Percentiles rank a stretch among this genome's conserved stretches.
Conservation (phyloP, 495 filamentous ascomycete species). For the Talaromyces trachyspermus region DNA sequence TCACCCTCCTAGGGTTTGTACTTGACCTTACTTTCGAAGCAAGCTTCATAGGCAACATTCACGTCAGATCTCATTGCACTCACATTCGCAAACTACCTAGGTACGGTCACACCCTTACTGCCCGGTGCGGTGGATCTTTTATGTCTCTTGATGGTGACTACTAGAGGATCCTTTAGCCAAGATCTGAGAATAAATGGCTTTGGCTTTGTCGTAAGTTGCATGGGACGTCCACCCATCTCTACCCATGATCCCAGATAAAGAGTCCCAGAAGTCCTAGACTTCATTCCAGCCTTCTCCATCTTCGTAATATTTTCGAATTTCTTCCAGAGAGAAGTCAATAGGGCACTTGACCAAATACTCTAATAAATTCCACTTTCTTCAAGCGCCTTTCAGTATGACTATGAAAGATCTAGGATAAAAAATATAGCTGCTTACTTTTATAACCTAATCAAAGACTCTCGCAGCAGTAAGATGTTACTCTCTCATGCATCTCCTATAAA, state of each 20-base stretch:
- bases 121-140: constrained; percentile 3
- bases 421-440: constrained; percentile 10
- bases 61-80: no score
- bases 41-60: no score
- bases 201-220: constrained; percentile 22
- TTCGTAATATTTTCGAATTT: constrained; percentile 17
- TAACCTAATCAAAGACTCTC: constrained; percentile 18
- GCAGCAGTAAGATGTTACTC: constrained; percentile 26
- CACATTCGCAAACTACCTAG: no score
- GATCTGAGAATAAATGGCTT: constrained; percentile 17
- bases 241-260: constrained; percentile 22
- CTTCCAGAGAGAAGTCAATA: constrained; percentile 23
- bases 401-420: neutral
- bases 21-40: no score
- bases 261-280: constrained; percentile 27
- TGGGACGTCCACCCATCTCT: constrained; percentile 30
- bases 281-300: constrained; percentile 32
- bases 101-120: no score
- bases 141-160: neutral
- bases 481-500: constrained; percentile 27
- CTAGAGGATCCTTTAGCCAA: constrained; percentile 3
- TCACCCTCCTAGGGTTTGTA: no score
- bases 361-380: constrained; percentile 13
- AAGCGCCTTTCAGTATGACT: neutral
- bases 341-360: constrained; percentile 21